Base-by-base conservation (phyloP, 768 basidiomycete species). In the Tricholoma saponaceum region DNA sequence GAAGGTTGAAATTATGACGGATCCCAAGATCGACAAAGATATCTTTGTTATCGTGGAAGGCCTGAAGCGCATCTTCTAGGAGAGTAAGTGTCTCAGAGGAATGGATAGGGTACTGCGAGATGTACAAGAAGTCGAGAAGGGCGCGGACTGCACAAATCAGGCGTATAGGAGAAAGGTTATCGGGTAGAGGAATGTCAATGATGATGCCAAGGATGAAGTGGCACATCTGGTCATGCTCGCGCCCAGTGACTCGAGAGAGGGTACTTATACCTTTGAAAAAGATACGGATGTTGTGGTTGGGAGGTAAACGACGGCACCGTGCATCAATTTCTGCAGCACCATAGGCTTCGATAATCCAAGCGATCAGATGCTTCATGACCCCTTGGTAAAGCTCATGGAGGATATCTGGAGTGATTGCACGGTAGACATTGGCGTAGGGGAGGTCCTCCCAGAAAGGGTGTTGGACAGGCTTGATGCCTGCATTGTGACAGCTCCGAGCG, bases 201-300 rank as follows among this genome's bases (percentile, higher is more conserved):
- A 43, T 20, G 41, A 43, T 43, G 16, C 37, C 37, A 16, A 39
- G 37, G 16, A 39, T n/a, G n/a, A 39, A 39, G 14, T 14, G n/a
- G 14, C 16, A 39, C 16, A 39, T 39, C 37, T 39, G 37, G n/a
- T 39, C 37, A 39, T 39, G 37, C 61, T 82, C 77, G 0, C 62
- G 69, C 1, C 79, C 79, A 0, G 78, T 78, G 75, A 74, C 76
- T 55, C 80, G 77, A 7, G 73, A 67, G 0, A 76, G 62, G 0
- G 59, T 30, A 0, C 72, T 75, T 18, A 82, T 77, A 0, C 79
- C 79, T 7, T 72, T 74, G 30, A 68, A 69, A 68, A 82, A 80
- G 49, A 76, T 72, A 0, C 73, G 72, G 1, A 79, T 61, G 5
- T 55, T 56, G 14, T 37, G 14, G 5, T 10, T 28, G 32, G 52